Conservation (phyloP, 2,329 filamentous ascomycete genomes). For the Falciphora oryzae region DNA sequence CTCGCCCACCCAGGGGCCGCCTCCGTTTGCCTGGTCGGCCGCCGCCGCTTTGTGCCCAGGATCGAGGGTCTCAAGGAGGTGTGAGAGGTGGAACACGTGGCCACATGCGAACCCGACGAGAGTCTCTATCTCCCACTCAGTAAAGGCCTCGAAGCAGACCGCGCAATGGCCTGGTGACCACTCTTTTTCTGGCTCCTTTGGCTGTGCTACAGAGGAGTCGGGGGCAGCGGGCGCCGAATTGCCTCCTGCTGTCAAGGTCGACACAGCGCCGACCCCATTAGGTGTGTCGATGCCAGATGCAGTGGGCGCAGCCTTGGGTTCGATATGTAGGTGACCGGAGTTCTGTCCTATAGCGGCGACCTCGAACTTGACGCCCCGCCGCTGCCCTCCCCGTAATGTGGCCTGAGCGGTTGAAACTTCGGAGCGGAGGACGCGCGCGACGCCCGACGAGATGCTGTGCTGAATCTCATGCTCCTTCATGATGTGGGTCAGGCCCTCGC, state of each 20-base stretch:
- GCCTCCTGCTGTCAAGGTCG: neutral
- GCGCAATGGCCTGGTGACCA: slow-evolving; percentile 53
- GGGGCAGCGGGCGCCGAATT: neutral
- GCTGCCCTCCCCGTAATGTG: slow-evolving; percentile 70
- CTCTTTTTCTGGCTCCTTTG: slow-evolving; percentile 21
- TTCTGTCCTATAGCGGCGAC: slow-evolving; percentile 43
- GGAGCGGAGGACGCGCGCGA: slow-evolving; percentile 77
- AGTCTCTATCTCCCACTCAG: slow-evolving; percentile 60
- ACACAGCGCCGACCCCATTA: neutral
- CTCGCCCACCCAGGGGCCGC: neutral
- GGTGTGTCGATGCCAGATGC: slow-evolving; percentile 10
- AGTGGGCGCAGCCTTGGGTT: slow-evolving; percentile 31
- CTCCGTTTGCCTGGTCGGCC: slow-evolving; percentile 28
- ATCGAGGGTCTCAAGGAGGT: slow-evolving; percentile 54
- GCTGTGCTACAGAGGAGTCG: neutral
- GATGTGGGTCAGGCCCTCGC: slow-evolving; percentile 83
- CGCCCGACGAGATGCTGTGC: slow-evolving; percentile 83
- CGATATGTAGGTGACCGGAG: slow-evolving; percentile 36
- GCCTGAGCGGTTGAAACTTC: slow-evolving; percentile 85
- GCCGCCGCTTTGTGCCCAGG: slow-evolving; percentile 32
- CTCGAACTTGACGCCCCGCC: slow-evolving; percentile 84
- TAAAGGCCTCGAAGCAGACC: slow-evolving; percentile 49
- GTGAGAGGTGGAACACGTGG: slow-evolving; percentile 73
- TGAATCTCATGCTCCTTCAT: slow-evolving; percentile 96
- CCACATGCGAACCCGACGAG: slow-evolving; percentile 77